Base-by-base conservation (phyloP, 169 alveolate genomes). In the Cryptosporidium tyzzeri region DNA sequence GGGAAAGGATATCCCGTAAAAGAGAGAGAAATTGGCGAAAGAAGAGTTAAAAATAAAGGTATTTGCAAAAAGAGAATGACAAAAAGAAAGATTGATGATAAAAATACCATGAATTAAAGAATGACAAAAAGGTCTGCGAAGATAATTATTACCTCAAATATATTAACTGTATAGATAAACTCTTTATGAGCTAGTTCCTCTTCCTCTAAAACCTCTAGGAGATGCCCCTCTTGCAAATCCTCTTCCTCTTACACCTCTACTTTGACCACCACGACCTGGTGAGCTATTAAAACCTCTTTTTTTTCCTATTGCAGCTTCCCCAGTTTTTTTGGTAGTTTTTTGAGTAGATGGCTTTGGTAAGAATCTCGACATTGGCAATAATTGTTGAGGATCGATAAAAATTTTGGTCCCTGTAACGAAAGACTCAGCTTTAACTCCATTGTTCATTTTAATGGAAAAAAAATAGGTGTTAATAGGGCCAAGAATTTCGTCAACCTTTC, bases 401-500 rank as follows among this genome's bases (percentile, higher is more conserved):
- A 93, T 73, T 69, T 93, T 84, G 8, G 98, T 94, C 26, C 93
- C 93, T 31, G 91, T 70, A 37, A 86, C 91, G 91, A 96, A 95
- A 1, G 98, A 95, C 50, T 85, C 87, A 18, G 98, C 98, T 73
- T 93, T 91, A 70, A 95, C 91, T 8, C 97, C 98, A 26, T 89
- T 96, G 71, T 74, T 86, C 93, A 96, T 86, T 70, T 94, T 94
- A 45, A 96, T 96, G 12, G 98, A 95, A 93, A 95, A 96, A 85
- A 84, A 93, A 55, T 62, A 91, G n/a, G 65, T 37, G 75, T 95
- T 95, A 53, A 96, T 94, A 18, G 98, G 99, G 5, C 99, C 99
- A 62, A 97, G 93, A 29, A 97, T 96, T 85, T 97, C 99, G 84
- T 97, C 99, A 14, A 97, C 97, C 89, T 95, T 96, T 26, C 99